Conservation (phyloP, 495 filamentous ascomycete species). For the Talaromyces proteolyticus region DNA sequence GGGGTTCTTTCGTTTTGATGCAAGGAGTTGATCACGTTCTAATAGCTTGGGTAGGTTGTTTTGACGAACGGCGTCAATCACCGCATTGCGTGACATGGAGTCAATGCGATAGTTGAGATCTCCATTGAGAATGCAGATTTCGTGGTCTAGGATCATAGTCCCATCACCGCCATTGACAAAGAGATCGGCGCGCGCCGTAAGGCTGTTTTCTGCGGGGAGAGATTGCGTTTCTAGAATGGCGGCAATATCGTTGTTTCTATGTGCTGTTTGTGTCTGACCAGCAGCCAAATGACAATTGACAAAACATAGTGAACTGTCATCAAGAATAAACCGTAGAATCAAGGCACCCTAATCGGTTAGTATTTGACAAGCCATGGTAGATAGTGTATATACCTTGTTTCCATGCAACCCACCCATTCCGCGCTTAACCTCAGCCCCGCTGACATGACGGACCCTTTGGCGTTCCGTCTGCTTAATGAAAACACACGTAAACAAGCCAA, state of each 20-base stretch:
- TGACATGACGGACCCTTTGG: constrained; percentile 67
- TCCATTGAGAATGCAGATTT: constrained; percentile 91
- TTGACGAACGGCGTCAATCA: constrained; percentile 73
- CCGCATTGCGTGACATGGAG: constrained; percentile 86
- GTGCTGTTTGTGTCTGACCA: constrained; percentile 80
- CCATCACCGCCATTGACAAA: constrained; percentile 90
- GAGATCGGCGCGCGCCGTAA: constrained; percentile 57
- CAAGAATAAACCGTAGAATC: constrained; percentile 79
- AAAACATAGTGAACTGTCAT: constrained; percentile 91
- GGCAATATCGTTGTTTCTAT: constrained; percentile 90
- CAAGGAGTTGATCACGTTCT: constrained; percentile 88
- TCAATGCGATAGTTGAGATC: constrained; percentile 99
- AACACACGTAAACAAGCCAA: constrained; percentile 92
- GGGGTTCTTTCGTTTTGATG: constrained; percentile 79
- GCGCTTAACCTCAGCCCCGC: constrained; percentile 80
- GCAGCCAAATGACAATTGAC: constrained; percentile 97
- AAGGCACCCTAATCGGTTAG: constrained; percentile 62
- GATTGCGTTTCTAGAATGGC: constrained; percentile 76
- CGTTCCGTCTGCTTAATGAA: constrained; percentile 81
- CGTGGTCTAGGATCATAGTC: constrained; percentile 93
- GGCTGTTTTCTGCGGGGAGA: constrained; percentile 61
- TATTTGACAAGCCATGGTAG: not conserved
- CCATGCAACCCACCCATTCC: constrained; percentile 91
- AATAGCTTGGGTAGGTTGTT: constrained; percentile 86
- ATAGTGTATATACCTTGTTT: constrained; percentile 62